Evolutionary conservation across 2,329 filamentous ascomycete genomes (phyloP).

Genomic region (Botryosphaeria dothidea): DNA sequence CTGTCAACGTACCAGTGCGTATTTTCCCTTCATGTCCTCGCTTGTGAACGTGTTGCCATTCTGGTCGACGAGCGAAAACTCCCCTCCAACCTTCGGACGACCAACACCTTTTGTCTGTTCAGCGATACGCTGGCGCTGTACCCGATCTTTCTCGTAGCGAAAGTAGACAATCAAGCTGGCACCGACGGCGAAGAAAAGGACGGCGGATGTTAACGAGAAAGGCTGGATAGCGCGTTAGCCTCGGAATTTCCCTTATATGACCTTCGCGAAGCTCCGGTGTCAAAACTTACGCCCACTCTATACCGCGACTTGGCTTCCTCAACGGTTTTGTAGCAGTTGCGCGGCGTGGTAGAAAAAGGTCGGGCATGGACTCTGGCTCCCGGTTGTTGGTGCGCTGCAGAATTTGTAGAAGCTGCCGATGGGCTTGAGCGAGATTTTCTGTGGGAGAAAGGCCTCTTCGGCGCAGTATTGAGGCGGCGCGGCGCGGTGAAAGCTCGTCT

Average conservation of each 20-base stretch:
- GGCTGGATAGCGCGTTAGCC: constrained; percentile 55
- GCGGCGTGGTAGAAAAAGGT: constrained; percentile 7
- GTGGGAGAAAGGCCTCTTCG: neutral
- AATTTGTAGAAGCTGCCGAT: neutral
- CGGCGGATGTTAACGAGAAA: constrained; percentile 88
- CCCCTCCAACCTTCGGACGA: constrained; percentile 86
- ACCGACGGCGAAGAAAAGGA: constrained; percentile 81
- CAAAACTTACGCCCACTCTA: constrained; percentile 17
- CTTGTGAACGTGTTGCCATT: constrained; percentile 76
- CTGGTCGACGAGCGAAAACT: constrained; percentile 80
- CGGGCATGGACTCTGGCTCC: neutral
- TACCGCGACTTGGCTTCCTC: constrained; percentile 20
- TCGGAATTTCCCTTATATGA: neutral
- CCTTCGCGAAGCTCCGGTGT: neutral
- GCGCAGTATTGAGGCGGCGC: neutral
- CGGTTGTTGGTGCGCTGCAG: neutral
- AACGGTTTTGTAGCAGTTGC: constrained; percentile 19
- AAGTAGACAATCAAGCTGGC: constrained; percentile 85
- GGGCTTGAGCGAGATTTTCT: neutral
- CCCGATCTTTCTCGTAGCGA: constrained; percentile 85
- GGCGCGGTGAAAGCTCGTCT: neutral
- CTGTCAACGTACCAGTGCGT: constrained; percentile 64
- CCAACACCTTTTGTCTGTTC: constrained; percentile 93
- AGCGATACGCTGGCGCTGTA: constrained; percentile 84
- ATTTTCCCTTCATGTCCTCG: constrained; percentile 81